Evolutionary conservation across 2,329 filamentous ascomycete species (phyloP), one percentile per base, ranked within the genome.

Genomic region (Fusarium mundagurra): DNA sequence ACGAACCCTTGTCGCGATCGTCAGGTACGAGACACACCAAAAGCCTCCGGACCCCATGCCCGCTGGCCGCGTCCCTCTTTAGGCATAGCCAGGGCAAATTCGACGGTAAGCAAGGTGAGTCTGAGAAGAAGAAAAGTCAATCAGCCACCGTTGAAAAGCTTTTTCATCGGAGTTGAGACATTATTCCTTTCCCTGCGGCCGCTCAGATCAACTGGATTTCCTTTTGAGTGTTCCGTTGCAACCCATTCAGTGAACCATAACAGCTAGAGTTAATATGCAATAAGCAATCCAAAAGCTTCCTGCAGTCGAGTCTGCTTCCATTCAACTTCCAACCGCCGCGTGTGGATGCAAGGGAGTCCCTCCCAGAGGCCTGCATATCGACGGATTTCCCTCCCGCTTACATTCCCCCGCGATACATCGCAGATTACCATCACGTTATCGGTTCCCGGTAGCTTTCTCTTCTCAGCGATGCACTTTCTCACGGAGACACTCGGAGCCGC

Each of bases 21-120:
- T 76, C 76, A 78, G 76, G 76, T 77, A 78, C 76, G 69, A 61
- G 65, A 60, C 73, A 62, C 71, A 76, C 75, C 75, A 76, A 68
- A 61, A 34, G 61, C 57, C 60, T 61, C 33, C 61, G 45, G 68
- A 54, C 61, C 59, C 55, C 53, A 59, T 55, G 53, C 58, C 61
- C 54, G 39, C 41, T 64, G 66, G 51, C 61, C 38, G 58, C 44
- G 67, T 70, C 67, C 67, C 67, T 66, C 31, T 64, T 62, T 62
- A 48, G 69, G 72, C 48, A 74, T 68, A 54, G 67, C 67, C 45
- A 72, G 36, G 44, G 31, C 53, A 29, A 34, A 16, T 24, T 34
- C 22, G 29, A n/a, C 8, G 36, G 53, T 34, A 24, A n/a, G 27
- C 13, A n/a, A 31, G 11, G 17, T 34, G n/a, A 53, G 45, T 44